These are phyloP conservation scores for Rhodosporidiobolus odoratus DNA, from an alignment of 768 basidiomycete genomes.

Conservation along the genomic window DNA sequence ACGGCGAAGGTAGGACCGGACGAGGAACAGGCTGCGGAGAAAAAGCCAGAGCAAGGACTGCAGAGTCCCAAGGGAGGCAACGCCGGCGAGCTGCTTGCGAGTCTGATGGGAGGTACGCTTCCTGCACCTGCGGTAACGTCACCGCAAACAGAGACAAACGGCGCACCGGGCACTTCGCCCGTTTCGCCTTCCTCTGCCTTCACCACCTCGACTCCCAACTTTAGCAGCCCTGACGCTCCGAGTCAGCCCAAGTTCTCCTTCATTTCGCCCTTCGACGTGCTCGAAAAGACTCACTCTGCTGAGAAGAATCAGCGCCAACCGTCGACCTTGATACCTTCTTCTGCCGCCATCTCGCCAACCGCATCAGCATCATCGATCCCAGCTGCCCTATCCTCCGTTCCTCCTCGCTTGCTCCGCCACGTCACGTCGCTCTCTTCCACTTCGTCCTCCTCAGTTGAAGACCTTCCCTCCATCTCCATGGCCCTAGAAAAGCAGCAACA, in stretches of 20 bases:
- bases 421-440: not conserved
- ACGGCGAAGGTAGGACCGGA: too few species aligned
- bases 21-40: not conserved
- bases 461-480: too few species aligned
- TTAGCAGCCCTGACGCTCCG: not conserved
- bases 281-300: not conserved
- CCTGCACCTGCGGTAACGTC: too few species aligned
- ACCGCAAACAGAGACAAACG: not conserved
- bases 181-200: not conserved
- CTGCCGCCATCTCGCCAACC: not conserved
- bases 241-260: conserved; percentile 11
- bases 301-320: not conserved
- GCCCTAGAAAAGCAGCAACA: too few species aligned
- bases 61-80: not conserved
- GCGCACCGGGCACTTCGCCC: not conserved
- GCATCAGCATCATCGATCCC: not conserved
- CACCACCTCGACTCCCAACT: not conserved
- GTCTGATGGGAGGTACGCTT: not conserved
- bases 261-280: conserved; percentile 19
- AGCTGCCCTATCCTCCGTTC: not conserved
- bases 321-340: too few species aligned
- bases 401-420: not conserved
- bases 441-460: not conserved
- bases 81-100: not conserved
- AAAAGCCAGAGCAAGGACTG: not conserved